Percentiles rank a stretch among this genome's conserved stretches.
phyloP scores from a whole-genome alignment of 305 asterid genomes.

The Fraxinus baroniana region DNA sequence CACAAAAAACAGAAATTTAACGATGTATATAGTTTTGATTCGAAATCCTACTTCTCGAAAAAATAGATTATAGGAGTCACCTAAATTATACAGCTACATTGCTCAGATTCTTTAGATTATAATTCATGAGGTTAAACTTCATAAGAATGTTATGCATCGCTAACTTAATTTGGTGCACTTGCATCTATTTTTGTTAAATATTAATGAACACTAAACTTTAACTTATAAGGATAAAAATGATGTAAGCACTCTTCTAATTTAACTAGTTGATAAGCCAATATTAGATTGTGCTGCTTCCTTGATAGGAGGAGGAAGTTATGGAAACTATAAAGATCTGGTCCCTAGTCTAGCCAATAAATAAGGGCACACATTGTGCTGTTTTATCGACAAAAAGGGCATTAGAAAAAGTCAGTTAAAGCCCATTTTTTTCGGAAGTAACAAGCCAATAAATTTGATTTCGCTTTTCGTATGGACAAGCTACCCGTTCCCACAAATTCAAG shows the following conservation, averaged over 20 bases:
- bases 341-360: background rate
- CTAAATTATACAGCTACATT: background rate
- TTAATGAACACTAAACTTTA: background rate
- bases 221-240: background rate
- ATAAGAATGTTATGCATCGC: background rate
- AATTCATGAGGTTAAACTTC: background rate
- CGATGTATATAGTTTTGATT: background rate
- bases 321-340: background rate
- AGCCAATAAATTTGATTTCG: background rate
- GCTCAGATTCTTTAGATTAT: background rate
- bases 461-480: background rate
- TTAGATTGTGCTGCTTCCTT: background rate
- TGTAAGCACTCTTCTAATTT: background rate
- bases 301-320: background rate
- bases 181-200: background rate
- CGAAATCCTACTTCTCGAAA: background rate
- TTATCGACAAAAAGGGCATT: background rate
- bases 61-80: background rate
- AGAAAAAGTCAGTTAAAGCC: background rate
- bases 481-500: background rate
- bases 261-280: background rate
- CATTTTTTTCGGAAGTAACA: background rate
- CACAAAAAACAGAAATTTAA: background rate
- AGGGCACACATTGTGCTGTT: background rate
- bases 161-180: background rate